Base-by-base conservation (phyloP, 2,329 filamentous ascomycete species). In the Fusarium buxicola region DNA sequence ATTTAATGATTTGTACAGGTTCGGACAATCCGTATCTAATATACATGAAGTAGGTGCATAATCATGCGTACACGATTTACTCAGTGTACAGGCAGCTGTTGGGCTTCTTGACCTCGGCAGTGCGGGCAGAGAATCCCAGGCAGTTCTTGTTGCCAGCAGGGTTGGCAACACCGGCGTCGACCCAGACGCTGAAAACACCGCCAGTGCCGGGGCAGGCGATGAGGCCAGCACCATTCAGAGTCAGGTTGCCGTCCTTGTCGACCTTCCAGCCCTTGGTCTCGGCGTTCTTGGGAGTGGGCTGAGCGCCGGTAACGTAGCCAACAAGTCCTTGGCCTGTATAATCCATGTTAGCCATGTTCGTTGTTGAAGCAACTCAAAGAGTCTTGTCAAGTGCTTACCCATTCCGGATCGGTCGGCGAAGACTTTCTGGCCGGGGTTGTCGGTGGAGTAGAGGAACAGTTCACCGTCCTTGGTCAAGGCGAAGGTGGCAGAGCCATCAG, bases 341-440 rank as follows among this genome's bases (percentile, higher is more conserved):
- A 4, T 9, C 0, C 2, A n/a, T 9, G 7, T 46, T 28, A 50
- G 15, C 10, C 7, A 4, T 5, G 8, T n/a, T n/a, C 7, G 0
- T 9, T 2, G 8, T 3, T 10, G 9, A 10, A 63, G 4, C 21
- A 21, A 6, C 21, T 21, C 21, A 6, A 21, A 4, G 21, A 6
- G 21, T n/a, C n/a, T n/a, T n/a, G n/a, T n/a, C n/a, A n/a, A 21
- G 21, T 21, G 21, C 79, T 36, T 80, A 81, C 83, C 85, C 84
- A 86, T 86, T 68, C 83, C 85, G 24, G 84, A 86, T 38, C 82
- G 82, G 72, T 88, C 85, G 31, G 80, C 81, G 60, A 72, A 87
- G 52, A 85, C 55, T 66, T 81, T 73, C 76, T 88, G 86, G 12
- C 55, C 51, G 12, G 76, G 73, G 31, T 70, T 75, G 5, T 73